Evolutionary conservation across 179 eudicot species (phyloP), one percentile per base, ranked within the genome.

Genomic region (Carnegiea gigantea): DNA sequence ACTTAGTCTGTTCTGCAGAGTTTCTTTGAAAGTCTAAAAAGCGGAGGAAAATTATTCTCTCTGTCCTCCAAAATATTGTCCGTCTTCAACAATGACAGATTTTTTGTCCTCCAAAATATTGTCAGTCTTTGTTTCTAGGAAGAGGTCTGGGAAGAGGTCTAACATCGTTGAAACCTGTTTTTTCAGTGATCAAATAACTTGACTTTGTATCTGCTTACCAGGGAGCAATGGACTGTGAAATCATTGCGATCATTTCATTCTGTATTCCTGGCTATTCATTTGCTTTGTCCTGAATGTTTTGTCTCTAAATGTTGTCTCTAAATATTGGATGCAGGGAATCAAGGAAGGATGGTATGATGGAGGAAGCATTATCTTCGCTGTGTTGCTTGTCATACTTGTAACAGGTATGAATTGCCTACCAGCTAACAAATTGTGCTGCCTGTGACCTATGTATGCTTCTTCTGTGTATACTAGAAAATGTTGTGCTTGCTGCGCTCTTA

Each of bases 341-440:
- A 17, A 84, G 84, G 91, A 93, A 84, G 98, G 98, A 81, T 95
- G 98, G 98, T 90, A 91, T 81, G 98, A 95, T 83, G 98, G 98
- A 23, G 98, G 97, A 85, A 93, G 98, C 88, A 95, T 95, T 73
- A 83, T 90, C 24, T 90, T 95, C 81, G 98, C 98, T 67, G 98
- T 95, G 78, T 79, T 93, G 84, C 95, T 95, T 79, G 98, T 95
- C 59, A 91, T 95, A 70, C 49, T 89, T 84, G 97, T 91, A 77
- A 94, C 97, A 78, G 95, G 98, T 94, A 83, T 23, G 21, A 49
- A 75, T 43, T n/a, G 30, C 14, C 53, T 17, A n/a, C 23, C 36
- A 72, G 26, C 28, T n/a, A 62, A 72, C 51, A 40, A 38, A 20
- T 20, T 40, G 5, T 40, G 51, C 12, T 72, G n/a, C 5, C 6